Evolutionary conservation across 345 rosid species (phyloP), one percentile per base, ranked within the genome.

Genomic region (Sisymbrium irio): DNA sequence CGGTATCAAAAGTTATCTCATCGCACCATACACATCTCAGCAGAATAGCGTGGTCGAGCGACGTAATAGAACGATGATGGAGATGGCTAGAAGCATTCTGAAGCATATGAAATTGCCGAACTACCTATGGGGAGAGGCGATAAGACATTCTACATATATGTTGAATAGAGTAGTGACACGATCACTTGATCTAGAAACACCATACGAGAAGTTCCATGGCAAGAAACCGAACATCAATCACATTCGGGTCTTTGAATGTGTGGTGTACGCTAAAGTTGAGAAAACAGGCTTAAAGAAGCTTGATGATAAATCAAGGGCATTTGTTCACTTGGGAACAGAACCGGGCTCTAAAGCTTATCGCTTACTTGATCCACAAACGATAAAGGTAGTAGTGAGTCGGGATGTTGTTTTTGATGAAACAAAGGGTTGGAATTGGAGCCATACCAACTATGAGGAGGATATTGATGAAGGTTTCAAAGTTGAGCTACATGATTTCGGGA

Each of bases 361-460:
- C 1, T 7, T 42, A 1, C 6, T 4, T n/a, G 47, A 42, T n/a
- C 47, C 47, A 1, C 15, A 7, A 1, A n/a, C 3, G 0, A 5
- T 0, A 0, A n/a, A 42, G 8, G n/a, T 42, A n/a, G 7, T 2
- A 1, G 47, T 42, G 2, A 42, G 47, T 5, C 4, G 47, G 0
- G 19, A 42, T 6, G 47, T 42, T 1, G 7, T 6, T 0, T 42
- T 42, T 6, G 47, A 42, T 6, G 47, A 42, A 6, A n/a, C 6
- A 1, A 42, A n/a, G 0, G 6, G 2, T 1, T 42, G 47, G 47
- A 42, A 42, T 3, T 42, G 18, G 47, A 42, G 13, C 1, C 4
- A 42, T 1, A 42, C 5, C 0, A n/a, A 2, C 1, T 5, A 7
- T 5, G 18, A 1, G 0, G 4, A 32, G 1, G 35, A 32, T 0